Percentiles rank a stretch among this genome's conserved stretches.
Conservation (phyloP, 768 basidiomycete species). For the Calocybe cyanea region DNA sequence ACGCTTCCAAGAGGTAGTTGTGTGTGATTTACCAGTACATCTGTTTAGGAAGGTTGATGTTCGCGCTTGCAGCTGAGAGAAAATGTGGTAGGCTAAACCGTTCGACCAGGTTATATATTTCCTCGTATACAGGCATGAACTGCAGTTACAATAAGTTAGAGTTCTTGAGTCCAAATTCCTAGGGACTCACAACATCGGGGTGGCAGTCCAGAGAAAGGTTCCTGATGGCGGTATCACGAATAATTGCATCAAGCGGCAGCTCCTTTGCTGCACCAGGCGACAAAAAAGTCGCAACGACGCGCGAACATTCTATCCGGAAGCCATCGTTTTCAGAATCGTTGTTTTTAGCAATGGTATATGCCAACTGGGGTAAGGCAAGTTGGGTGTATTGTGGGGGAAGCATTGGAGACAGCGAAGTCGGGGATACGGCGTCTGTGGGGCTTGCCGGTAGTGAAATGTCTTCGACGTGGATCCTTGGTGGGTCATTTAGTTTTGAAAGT, state of each 20-base stretch:
- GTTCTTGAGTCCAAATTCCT: slow-evolving; percentile 1
- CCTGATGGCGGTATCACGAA: slow-evolving; percentile 25
- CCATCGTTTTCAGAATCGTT: slow-evolving; percentile 2
- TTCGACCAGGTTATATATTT: slow-evolving; percentile 28
- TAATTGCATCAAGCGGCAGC: slow-evolving; percentile 20
- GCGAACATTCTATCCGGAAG: slow-evolving; percentile 24
- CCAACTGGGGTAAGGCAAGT: slow-evolving; percentile 15
- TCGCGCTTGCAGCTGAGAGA: slow-evolving; percentile 25
- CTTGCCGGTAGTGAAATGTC: neutral
- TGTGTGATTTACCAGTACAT: slow-evolving; percentile 26
- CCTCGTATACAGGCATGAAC: slow-evolving; percentile 33
- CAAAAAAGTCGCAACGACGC: slow-evolving; percentile 28
- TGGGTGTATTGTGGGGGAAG: slow-evolving; percentile 13
- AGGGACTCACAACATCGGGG: slow-evolving; percentile 29
- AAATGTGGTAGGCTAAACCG: slow-evolving; percentile 27
- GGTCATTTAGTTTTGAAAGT: slow-evolving; percentile 15
- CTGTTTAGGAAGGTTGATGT: slow-evolving; percentile 34
- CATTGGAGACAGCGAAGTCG: slow-evolving; percentile 7
- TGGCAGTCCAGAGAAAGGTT: slow-evolving; percentile 27
- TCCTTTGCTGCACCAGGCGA: slow-evolving; percentile 26
- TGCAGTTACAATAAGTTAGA: slow-evolving; percentile 5
- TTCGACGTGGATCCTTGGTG: slow-evolving; percentile 13
- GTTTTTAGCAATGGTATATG: slow-evolving; percentile 4
- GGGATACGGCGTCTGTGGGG: slow-evolving; percentile 4
- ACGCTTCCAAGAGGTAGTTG: neutral